Conservation (phyloP, 2,329 filamentous ascomycete genomes). For the Arthrobotrys musiformis region DNA sequence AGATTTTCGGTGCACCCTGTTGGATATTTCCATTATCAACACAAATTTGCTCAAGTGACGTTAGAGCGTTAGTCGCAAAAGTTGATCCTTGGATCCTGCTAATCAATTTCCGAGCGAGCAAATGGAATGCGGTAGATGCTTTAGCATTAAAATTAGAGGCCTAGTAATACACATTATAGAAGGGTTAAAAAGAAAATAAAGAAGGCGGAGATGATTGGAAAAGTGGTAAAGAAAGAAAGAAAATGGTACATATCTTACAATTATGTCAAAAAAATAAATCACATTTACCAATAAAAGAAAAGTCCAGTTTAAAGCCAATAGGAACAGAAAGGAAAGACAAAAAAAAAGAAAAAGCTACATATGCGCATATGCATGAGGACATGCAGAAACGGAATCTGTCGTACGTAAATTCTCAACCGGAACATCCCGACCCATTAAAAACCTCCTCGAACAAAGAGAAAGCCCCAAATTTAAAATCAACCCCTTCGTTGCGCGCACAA, state of each 20-base stretch:
- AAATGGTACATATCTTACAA: constrained; percentile 1
- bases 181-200: neutral
- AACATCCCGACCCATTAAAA: constrained; percentile 5
- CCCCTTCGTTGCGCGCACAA: neutral
- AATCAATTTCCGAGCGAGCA: neutral
- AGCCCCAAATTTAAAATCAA: too few relatives aligned
- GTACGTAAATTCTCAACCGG: neutral
- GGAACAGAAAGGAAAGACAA: neutral
- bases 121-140: neutral
- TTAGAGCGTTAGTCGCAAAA: neutral
- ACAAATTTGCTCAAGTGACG: neutral
- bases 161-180: constrained; percentile 22
- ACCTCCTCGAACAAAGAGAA: too few relatives aligned
- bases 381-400: neutral
- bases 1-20: neutral
- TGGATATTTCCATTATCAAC: neutral
- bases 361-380: too few relatives aligned
- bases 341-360: constrained; percentile 1
- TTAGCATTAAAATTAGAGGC: neutral
- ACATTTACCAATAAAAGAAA: neutral
- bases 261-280: neutral
- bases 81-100: neutral
- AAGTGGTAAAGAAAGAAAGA: neutral
- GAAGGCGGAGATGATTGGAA: neutral
- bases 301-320: too few relatives aligned